These are phyloP conservation scores for Cymbopogon citratus DNA, from an alignment of 176 grass and related monocot species.

Conservation along the genomic window DNA sequence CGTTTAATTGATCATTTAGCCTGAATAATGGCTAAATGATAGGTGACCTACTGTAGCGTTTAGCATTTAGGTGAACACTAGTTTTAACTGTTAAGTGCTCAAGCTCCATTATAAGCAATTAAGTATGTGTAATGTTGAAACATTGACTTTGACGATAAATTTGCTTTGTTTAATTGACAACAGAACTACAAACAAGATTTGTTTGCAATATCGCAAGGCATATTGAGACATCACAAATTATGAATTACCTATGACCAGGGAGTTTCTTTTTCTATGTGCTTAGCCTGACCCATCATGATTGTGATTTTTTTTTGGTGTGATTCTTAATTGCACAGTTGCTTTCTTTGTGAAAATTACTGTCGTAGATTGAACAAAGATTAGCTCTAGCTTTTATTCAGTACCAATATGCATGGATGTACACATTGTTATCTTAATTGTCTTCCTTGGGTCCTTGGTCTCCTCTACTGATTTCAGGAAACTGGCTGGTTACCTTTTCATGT, in stretches of 20 bases:
- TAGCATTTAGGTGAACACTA: neutral
- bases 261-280: neutral
- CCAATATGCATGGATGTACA: neutral
- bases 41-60: neutral
- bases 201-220: neutral
- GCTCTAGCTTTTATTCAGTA: neutral
- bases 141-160: slow-evolving; percentile 1
- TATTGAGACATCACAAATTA: neutral
- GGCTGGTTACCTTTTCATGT: slow-evolving; percentile 94
- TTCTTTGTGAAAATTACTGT: neutral
- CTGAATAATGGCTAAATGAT: neutral
- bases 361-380: neutral
- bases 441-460: slow-evolving; percentile 11
- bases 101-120: neutral
- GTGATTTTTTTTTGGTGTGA: neutral
- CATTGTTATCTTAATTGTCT: slow-evolving; percentile 4
- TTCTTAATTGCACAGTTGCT: neutral
- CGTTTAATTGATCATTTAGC: neutral
- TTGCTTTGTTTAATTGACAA: neutral
- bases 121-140: neutral
- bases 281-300: neutral
- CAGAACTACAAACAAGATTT: neutral
- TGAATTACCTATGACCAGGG: neutral
- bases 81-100: neutral
- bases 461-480: slow-evolving; percentile 78